phyloP scores from a whole-genome alignment of 148 eudicot species.

The Vaccinium vitisidaea region DNA sequence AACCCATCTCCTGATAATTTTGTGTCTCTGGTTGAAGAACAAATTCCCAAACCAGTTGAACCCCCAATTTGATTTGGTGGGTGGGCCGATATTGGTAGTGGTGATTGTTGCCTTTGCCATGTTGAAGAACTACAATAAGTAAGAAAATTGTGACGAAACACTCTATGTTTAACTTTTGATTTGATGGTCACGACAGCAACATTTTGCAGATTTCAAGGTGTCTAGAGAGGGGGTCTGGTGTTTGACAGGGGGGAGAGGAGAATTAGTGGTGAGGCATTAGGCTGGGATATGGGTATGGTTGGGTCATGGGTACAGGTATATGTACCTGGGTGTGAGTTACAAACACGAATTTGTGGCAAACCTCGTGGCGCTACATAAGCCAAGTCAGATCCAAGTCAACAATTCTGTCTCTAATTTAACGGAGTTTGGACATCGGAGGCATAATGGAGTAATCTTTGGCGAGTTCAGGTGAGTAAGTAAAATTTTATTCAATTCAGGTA shows the following conservation, averaged over 20 bases:
- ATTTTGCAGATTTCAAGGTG: background rate
- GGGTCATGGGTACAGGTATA: background rate
- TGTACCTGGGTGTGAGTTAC: background rate
- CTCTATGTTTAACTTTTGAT: background rate
- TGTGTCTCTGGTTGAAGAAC: background rate
- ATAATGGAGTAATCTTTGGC: background rate
- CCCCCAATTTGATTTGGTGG: background rate
- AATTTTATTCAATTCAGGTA: background rate
- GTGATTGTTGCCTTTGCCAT: background rate
- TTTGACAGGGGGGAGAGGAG: background rate
- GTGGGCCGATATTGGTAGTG: background rate
- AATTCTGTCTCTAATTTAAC: too few species aligned
- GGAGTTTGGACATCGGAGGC: background rate
- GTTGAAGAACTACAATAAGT: background rate
- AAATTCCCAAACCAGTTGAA: background rate
- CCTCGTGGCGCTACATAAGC: background rate
- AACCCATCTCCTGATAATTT: background rate
- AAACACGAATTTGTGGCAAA: background rate
- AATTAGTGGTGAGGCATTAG: background rate
- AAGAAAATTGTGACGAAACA: background rate
- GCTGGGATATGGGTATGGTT: background rate
- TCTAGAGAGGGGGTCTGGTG: background rate
- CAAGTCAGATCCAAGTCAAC: background rate
- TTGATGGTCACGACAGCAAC: background rate
- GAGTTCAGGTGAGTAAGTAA: background rate